Evolutionary conservation across 1,284 basidiomycete species (phyloP), one percentile per base, ranked within the genome.

Genomic region (Trametes versicolor): DNA sequence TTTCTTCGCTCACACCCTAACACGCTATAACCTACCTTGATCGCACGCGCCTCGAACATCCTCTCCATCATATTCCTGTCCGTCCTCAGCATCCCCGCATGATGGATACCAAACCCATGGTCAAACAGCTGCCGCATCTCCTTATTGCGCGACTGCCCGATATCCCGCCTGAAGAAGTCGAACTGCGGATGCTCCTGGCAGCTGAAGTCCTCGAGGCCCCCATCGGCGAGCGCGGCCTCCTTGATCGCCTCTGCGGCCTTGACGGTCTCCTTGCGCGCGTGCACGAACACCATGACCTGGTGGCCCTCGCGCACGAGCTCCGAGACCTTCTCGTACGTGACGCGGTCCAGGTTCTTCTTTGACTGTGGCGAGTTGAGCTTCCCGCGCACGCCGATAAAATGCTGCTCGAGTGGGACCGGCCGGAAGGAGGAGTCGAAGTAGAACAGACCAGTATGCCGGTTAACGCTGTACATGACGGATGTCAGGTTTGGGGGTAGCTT

Each of bases 251-350:
- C 81, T 0, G 97, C 96, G 0, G 95, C 90, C 76, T 98, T 98
- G 66, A 99, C 98, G 0, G 98, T 99, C 75, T 99, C 98, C 78
- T 98, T 99, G 32, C 98, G 88, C 19, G 98, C 96, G 77, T 99
- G 98, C 12, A 99, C 98, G 60, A 99, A 99, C 0, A 99, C 96
- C 97, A 99, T 99, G 63, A 99, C 96, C 78, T 99, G 98, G 78
- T 99, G 98, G 0, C 96, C 97, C 72, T 91, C 87, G 55, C 81
- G 84, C 17, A 98, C 93, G 10, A 98, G 82, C 51, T 93, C 91
- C 0, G 90, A 86, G 10, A 97, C 94, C 79, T 98, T 99, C 72
- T 98, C 87, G 73, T 94, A 99, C 2, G 95, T 91, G 29, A 96
- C 95, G 39, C 85, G 84, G 77, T 99, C 98, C 61, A 99, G 85